Evolutionary conservation across 495 filamentous ascomycete genomes (phyloP).

Genomic region (Chaetomium cochliodes): DNA sequence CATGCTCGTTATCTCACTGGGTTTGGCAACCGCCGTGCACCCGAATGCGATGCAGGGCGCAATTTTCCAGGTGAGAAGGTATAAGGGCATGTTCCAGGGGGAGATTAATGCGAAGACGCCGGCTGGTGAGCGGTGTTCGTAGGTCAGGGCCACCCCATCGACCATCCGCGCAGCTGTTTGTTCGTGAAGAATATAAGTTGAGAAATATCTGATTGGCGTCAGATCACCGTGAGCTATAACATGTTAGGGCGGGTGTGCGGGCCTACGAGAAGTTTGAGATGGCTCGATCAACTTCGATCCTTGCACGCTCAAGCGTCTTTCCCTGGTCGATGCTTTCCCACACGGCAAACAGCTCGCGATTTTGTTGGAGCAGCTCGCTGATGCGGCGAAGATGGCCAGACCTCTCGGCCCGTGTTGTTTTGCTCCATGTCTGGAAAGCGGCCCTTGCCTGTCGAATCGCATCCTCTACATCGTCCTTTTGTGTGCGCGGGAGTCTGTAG

Average conservation of each 20-base stretch:
- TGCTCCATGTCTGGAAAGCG: slow-evolving; percentile 31
- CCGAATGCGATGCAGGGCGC: slow-evolving; percentile 35
- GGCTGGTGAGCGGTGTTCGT: slow-evolving; percentile 33
- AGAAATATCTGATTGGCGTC: slow-evolving; percentile 26
- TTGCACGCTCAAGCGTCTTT: slow-evolving; percentile 31
- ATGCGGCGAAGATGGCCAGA: slow-evolving; percentile 27
- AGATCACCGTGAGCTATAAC: background rate
- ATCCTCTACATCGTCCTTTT: slow-evolving; percentile 17
- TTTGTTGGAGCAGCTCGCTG: slow-evolving; percentile 26
- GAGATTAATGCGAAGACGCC: slow-evolving; percentile 34
- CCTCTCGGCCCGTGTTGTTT: slow-evolving; percentile 26
- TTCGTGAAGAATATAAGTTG: slow-evolving; percentile 35
- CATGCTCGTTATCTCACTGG: slow-evolving; percentile 40
- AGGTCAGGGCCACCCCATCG: slow-evolving; percentile 29
- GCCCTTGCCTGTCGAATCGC: slow-evolving; percentile 26
- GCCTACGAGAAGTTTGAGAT: slow-evolving; percentile 33
- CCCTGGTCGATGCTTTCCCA: slow-evolving; percentile 38
- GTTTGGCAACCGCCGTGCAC: slow-evolving; percentile 34
- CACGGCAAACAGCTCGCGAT: slow-evolving; percentile 33
- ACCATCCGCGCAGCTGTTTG: slow-evolving; percentile 30
- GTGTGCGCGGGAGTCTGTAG: slow-evolving; percentile 24
- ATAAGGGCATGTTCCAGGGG: slow-evolving; percentile 37
- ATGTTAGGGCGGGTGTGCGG: no score
- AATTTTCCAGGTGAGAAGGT: slow-evolving; percentile 35
- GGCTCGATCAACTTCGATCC: slow-evolving; percentile 31